Evolutionary conservation across 495 filamentous ascomycete species (phyloP).

Genomic region (Xeromyces bisporus): DNA sequence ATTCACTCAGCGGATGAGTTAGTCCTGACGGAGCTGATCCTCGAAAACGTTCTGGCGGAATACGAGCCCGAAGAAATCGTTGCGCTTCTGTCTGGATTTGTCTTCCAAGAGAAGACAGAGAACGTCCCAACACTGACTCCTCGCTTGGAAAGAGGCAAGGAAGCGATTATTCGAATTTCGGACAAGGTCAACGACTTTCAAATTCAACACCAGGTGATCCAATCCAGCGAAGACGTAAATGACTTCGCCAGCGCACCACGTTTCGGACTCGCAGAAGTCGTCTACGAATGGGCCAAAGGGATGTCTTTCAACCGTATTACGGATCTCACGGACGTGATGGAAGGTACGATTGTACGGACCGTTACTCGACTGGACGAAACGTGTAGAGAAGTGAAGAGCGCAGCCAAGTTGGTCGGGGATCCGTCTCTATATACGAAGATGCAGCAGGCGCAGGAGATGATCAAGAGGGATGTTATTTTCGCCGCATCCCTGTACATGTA

Average conservation of each 20-base stretch:
- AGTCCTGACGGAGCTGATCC: constrained; percentile 87
- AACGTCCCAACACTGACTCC: constrained; percentile 67
- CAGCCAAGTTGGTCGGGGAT: constrained; percentile 91
- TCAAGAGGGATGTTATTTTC: constrained; percentile 87
- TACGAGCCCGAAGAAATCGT: constrained; percentile 96
- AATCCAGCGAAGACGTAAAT: constrained; percentile 72
- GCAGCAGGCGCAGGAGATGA: constrained; percentile 89
- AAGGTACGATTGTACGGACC: constrained; percentile 87
- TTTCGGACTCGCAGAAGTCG: constrained; percentile 90
- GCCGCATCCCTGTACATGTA: constrained; percentile 73
- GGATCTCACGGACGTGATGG: constrained; percentile 87
- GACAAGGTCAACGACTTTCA: constrained; percentile 84
- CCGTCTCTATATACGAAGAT: constrained; percentile 88
- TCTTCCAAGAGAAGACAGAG: constrained; percentile 97
- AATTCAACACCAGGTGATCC: constrained; percentile 74
- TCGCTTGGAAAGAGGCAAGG: constrained; percentile 65
- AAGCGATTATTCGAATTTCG: constrained; percentile 71
- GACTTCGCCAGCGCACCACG: constrained; percentile 76
- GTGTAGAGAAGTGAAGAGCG: constrained; percentile 93
- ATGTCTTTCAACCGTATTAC: constrained; percentile 98
- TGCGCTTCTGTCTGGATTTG: constrained; percentile 81
- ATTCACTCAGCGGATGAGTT: constrained; percentile 95
- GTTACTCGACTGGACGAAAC: constrained; percentile 91
- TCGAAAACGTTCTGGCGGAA: constrained; percentile 90
- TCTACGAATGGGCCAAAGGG: constrained; percentile 94